These are phyloP conservation scores for Cryptococcus floricola DNA, from an alignment of 1,284 basidiomycete genomes.

Conservation along the genomic window DNA sequence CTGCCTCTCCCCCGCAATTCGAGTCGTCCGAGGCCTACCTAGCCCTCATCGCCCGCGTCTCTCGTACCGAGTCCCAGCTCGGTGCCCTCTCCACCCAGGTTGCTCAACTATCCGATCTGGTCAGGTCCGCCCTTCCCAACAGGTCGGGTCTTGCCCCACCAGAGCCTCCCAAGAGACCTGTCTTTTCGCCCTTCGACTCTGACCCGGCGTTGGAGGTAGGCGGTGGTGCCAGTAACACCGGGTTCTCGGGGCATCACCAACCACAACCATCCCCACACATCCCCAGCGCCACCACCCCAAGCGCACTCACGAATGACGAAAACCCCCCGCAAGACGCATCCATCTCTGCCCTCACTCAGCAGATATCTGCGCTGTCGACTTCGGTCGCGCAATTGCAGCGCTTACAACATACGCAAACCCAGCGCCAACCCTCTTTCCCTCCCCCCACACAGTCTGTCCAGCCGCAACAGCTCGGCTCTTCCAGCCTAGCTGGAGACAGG, in stretches of 20 bases:
- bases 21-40: conserved; percentile 32
- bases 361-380: conserved; percentile 72
- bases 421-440: conserved; percentile 13
- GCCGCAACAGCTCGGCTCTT: neutral
- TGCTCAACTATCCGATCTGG: conserved; percentile 22
- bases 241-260: too few species aligned
- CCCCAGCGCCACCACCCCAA: neutral
- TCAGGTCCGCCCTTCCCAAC: conserved; percentile 17
- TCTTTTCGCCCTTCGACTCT: conserved; percentile 14
- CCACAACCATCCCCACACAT: neutral
- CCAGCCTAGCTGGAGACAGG: neutral
- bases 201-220: conserved; percentile 2
- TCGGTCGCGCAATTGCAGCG: conserved; percentile 70
- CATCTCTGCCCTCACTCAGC: conserved; percentile 68
- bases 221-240: neutral
- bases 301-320: conserved; percentile 1
- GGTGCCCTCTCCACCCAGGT: conserved; percentile 37
- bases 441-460: neutral
- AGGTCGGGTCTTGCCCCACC: neutral
- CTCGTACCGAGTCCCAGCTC: conserved; percentile 35
- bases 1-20: conserved; percentile 2
- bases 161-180: neutral
- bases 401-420: conserved; percentile 27
- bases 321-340: neutral
- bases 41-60: conserved; percentile 31